phyloP scores from a whole-genome alignment of 768 basidiomycete species.

The Hortiboletus flavorubellus region DNA sequence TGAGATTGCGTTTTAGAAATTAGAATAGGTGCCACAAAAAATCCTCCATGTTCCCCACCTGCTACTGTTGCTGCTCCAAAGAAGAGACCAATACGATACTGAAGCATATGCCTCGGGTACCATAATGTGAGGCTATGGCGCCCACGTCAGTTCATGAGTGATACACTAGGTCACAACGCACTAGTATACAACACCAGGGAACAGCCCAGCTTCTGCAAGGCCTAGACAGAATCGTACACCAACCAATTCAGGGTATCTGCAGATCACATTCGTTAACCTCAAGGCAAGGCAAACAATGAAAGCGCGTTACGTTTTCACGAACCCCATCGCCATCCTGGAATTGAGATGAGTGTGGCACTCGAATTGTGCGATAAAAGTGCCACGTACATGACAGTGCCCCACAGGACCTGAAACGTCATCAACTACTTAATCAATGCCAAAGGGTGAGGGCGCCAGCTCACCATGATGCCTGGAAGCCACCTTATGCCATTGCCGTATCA shows the following conservation, averaged over 20 bases:
- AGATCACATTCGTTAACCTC: neutral
- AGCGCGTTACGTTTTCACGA: conserved; percentile 55
- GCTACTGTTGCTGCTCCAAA: conserved; percentile 63
- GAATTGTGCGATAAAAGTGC: neutral
- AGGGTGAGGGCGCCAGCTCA: conserved; percentile 23
- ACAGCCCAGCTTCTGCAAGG: conserved; percentile 65
- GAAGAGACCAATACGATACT: conserved; percentile 60
- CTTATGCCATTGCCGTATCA: conserved; percentile 21
- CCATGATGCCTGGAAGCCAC: conserved; percentile 68
- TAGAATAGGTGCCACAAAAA: neutral
- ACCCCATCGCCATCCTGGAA: conserved; percentile 57
- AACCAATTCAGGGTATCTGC: conserved; percentile 60
- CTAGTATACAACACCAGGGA: conserved; percentile 76
- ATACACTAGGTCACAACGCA: conserved; percentile 26
- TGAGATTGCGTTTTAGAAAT: neutral
- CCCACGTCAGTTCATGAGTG: neutral
- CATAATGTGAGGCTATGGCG: conserved; percentile 53
- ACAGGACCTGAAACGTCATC: conserved; percentile 42
- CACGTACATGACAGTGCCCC: conserved; percentile 61
- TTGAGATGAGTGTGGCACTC: neutral
- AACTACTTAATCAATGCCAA: neutral
- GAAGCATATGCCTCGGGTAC: conserved; percentile 63
- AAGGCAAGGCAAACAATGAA: neutral
- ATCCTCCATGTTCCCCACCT: conserved; percentile 26
- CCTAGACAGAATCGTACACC: conserved; percentile 59